These are phyloP conservation scores for Clitoria ternatea DNA, from an alignment of 306 rosid species.

Conservation along the genomic window DNA sequence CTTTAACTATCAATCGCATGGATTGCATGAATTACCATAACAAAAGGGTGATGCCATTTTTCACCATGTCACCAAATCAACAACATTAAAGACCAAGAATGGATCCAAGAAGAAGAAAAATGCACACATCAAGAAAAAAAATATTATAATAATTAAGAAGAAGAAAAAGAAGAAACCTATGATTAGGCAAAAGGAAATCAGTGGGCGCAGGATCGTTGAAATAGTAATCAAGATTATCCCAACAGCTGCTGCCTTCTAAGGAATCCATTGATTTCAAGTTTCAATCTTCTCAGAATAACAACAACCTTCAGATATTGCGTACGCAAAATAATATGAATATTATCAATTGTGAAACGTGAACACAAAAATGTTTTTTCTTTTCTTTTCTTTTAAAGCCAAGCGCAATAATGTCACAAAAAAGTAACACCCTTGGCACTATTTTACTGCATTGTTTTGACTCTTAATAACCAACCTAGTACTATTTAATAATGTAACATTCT, in stretches of 20 bases:
- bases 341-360: no score
- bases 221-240: conserved; percentile 60
- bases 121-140: neutral
- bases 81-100: neutral
- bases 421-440: no score
- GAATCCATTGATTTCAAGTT: conserved; percentile 49
- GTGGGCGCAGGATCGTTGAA: conserved; percentile 50
- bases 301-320: neutral
- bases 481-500: no score
- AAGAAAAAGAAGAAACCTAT: conserved; percentile 8
- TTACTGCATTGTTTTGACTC: no score
- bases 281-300: neutral
- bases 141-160: neutral
- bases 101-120: neutral
- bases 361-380: no score
- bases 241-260: conserved; percentile 32
- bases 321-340: neutral
- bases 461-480: no score
- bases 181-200: conserved; percentile 55
- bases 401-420: neutral
- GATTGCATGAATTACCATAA: neutral
- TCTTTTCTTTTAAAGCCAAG: no score
- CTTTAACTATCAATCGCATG: neutral
- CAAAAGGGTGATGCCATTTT: neutral
- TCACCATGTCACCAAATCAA: neutral